Conservation (phyloP, 1,284 basidiomycete genomes). For the Vanrija pseudolonga region DNA sequence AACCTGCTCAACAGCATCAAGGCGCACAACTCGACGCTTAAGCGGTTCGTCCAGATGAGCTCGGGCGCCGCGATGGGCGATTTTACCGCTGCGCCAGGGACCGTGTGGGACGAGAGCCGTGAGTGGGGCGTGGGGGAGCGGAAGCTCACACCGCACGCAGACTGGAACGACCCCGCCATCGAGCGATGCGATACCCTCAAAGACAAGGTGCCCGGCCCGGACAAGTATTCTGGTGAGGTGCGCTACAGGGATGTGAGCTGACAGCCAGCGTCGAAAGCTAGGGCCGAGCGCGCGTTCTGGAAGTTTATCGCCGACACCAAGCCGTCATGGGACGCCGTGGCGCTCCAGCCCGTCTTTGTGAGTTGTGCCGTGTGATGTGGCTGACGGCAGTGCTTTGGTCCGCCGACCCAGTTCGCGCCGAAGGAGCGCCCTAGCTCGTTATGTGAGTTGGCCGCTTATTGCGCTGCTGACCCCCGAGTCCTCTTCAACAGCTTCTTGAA, state of each 20-base stretch:
- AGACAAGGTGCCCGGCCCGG: not conserved
- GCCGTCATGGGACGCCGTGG: slow-evolving; percentile 9
- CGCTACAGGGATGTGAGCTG: too few relatives aligned
- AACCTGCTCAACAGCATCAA: slow-evolving; percentile 1
- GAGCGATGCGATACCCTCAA: not conserved
- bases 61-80: slow-evolving; percentile 2
- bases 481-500: not conserved
- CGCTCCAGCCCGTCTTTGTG: slow-evolving; percentile 44
- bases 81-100: not conserved
- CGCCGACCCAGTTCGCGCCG: not conserved
- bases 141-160: not conserved
- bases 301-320: slow-evolving; percentile 12
- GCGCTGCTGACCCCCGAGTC: not conserved
- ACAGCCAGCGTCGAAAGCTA: slow-evolving; percentile 19
- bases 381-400: slow-evolving; percentile 2
- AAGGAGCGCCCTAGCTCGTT: not conserved
- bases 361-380: slow-evolving; percentile 15
- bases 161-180: not conserved
- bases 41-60: slow-evolving; percentile 11
- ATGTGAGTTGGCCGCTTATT: not conserved
- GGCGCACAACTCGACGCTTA: not conserved
- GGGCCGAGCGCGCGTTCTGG: slow-evolving; percentile 36
- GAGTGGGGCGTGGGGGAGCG: not conserved
- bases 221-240: slow-evolving; percentile 22
- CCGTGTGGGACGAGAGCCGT: slow-evolving; percentile 60